Evolutionary conservation across 177 flowering plant genomes (phyloP).

Genomic region (Tripterygium wilfordii): DNA sequence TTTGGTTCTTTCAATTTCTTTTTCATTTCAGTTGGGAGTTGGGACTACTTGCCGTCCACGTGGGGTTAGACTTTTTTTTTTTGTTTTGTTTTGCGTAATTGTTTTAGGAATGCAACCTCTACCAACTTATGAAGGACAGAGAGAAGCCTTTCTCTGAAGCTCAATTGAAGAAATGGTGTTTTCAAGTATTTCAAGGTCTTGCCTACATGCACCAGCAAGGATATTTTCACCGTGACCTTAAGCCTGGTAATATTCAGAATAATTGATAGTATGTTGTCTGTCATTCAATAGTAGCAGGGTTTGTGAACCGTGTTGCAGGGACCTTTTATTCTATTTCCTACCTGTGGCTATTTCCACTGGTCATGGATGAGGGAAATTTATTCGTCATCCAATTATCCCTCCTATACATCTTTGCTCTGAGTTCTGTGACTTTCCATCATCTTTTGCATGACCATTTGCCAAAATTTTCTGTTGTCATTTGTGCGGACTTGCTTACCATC

Average conservation of each 20-base stretch:
- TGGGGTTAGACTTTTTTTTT: too few relatives aligned
- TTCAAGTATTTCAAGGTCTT: slow-evolving; percentile 94
- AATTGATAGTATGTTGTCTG: not conserved
- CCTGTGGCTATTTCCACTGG: too few relatives aligned
- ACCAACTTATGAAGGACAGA: slow-evolving; percentile 83
- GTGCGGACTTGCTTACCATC: too few relatives aligned
- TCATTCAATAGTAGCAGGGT: too few relatives aligned
- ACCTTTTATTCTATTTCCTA: too few relatives aligned
- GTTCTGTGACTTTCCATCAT: too few relatives aligned
- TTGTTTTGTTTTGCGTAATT: not conserved
- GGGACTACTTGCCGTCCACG: too few relatives aligned
- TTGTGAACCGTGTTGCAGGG: too few relatives aligned
- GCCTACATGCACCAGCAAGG: slow-evolving; percentile 93
- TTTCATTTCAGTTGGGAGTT: not conserved
- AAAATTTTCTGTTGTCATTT: not conserved
- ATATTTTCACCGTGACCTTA: slow-evolving; percentile 96
- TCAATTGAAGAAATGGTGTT: slow-evolving; percentile 89
- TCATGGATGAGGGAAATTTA: too few relatives aligned
- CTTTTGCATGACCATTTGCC: not conserved
- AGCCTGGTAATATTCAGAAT: slow-evolving; percentile 62
- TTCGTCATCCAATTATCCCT: too few relatives aligned
- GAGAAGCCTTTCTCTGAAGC: slow-evolving; percentile 63
- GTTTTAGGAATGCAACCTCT: slow-evolving; percentile 77
- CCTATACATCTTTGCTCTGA: too few relatives aligned
- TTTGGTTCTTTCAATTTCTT: too few relatives aligned